Base-by-base conservation (phyloP, 2,329 filamentous ascomycete species). In the Ophiostoma sp. region DNA sequence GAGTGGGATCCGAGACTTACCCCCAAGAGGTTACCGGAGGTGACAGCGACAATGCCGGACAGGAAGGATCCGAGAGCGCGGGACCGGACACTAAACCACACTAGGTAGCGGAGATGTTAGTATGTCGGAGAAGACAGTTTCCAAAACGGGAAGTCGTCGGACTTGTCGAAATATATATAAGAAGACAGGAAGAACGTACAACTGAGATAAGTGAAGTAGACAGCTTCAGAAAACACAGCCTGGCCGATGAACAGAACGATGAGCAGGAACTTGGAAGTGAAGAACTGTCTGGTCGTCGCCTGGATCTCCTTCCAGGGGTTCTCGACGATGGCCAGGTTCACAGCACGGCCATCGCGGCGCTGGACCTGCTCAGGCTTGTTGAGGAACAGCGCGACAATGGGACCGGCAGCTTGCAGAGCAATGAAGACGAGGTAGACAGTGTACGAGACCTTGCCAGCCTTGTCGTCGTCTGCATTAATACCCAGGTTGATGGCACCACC, bases 401-500 rank as follows among this genome's bases (percentile, higher is more conserved):
- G 88, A 0, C 87, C 89, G 0, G 83, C 71, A 0, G 85, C 86
- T 74, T 92, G 90, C 0, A 93, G 77, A 0, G 85, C 87, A 69
- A 92, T 91, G 73, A 92, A 92, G 27, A 90, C 76, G 9, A 89
- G 77, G 71, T 86, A 92, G 0, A 92, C 89, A 0, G 83, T 83
- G 71, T 90, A 91, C 0, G 87, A 89, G 0, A 92, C 87, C 64
- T 86, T 84, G 0, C 89, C 89, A 4, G 72, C 72, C 27, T 70
- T 44, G 64, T 67, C 64, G 12, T 83, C 79, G 49, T 86, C 74
- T 0, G 81, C 81, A 72, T 92, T 91, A 11, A 92, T 76, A 0
- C 87, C 87, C 0, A 92, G 77, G 64, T 90, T 91, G 74, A 92
- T 87, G 0, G 88, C 87, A 11, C 89, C 89, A 2, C 89, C 89